phyloP scores from a whole-genome alignment of 2,329 filamentous ascomycete genomes.

The Cytospora schulzeri region DNA sequence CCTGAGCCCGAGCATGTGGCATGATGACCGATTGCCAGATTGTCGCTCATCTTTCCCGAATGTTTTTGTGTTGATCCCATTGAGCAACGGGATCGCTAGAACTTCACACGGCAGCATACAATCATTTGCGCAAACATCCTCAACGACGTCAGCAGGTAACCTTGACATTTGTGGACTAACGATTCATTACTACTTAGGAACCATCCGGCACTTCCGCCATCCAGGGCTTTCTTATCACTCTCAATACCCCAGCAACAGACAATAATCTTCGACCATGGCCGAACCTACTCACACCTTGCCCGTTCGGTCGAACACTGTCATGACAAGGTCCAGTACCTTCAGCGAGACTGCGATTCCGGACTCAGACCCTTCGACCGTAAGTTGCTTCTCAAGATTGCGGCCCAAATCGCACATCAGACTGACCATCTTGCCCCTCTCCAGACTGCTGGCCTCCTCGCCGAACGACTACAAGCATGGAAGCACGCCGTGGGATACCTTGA shows the following conservation, averaged over 20 bases:
- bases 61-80: neutral
- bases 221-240: neutral
- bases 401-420: neutral
- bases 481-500: constrained; percentile 90
- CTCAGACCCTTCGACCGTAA: constrained; percentile 59
- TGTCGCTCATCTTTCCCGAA: neutral
- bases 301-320: constrained; percentile 29
- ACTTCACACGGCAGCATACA: neutral
- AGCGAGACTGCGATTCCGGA: constrained; percentile 63
- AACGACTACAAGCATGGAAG: constrained; percentile 93
- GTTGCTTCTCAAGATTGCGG: constrained; percentile 32
- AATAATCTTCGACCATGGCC: constrained; percentile 21
- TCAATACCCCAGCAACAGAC: neutral
- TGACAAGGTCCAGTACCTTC: constrained; percentile 39
- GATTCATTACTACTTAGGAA: neutral
- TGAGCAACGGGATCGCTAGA: neutral
- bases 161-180: neutral
- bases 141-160: constrained; percentile 3
- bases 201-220: neutral
- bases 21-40: neutral
- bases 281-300: constrained; percentile 28
- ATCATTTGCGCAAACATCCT: neutral
- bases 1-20: neutral
- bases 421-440: constrained; percentile 37
- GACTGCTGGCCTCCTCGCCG: constrained; percentile 79